Percentiles rank a stretch among this genome's conserved stretches.
Evolutionary conservation across 2,329 filamentous ascomycete species (phyloP).

Genomic region (Aspergillus quadrilineatus): DNA sequence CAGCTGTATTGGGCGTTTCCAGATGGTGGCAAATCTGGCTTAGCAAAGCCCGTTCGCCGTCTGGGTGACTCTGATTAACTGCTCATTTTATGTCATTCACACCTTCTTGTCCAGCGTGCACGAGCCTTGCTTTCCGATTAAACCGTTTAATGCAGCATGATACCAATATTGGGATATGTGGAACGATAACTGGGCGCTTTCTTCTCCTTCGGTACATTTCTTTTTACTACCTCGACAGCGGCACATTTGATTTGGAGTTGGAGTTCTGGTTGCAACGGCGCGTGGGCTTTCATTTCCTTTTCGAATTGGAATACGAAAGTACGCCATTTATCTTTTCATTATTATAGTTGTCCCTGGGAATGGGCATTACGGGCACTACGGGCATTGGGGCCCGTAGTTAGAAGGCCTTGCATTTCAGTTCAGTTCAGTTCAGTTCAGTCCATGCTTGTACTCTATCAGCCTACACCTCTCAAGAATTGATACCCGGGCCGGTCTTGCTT

Average conservation of each 20-base stretch:
- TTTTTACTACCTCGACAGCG: constrained; percentile 1
- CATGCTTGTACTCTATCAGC: constrained; percentile 10
- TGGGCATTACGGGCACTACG: neutral
- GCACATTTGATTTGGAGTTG: constrained; percentile 2
- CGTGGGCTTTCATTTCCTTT: neutral
- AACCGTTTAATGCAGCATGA: constrained; percentile 25
- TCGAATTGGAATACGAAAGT: neutral
- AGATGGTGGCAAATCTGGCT: constrained; percentile 63
- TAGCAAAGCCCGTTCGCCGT: constrained; percentile 29
- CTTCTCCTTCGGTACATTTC: neutral
- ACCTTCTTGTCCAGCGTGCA: constrained; percentile 4
- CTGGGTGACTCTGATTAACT: constrained; percentile 10
- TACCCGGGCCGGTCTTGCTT: constrained; percentile 20
- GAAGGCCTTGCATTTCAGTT: constrained; percentile 11
- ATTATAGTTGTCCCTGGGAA: neutral
- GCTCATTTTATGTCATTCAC: neutral
- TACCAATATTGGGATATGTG: constrained; percentile 29
- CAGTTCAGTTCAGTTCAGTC: neutral
- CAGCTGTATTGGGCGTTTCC: constrained; percentile 58
- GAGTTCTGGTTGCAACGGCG: constrained; percentile 9
- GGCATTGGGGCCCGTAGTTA: neutral
- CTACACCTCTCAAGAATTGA: constrained; percentile 21
- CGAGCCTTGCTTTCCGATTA: constrained; percentile 11
- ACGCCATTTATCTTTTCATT: neutral
- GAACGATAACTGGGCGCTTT: constrained; percentile 18